Conservation (phyloP, 768 basidiomycete genomes). For the Crepidotus variabilis region DNA sequence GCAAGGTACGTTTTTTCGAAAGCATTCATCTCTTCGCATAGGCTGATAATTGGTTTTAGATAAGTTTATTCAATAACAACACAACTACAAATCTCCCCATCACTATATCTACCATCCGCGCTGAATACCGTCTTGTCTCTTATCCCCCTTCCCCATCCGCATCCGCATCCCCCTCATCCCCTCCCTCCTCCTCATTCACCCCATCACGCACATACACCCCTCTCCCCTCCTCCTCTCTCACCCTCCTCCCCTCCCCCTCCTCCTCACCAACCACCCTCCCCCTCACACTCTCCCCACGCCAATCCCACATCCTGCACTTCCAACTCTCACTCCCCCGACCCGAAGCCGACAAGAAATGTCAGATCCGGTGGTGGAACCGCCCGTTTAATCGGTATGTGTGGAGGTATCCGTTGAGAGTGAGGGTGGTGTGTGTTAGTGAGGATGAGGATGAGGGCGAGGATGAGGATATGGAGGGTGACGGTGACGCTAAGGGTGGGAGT, state of each 20-base stretch:
- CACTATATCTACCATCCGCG: slow-evolving; percentile 29
- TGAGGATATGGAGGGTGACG: slow-evolving; percentile 22
- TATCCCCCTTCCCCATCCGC: not conserved
- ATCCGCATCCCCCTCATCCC: too few relatives aligned
- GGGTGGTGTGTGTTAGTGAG: slow-evolving; percentile 27
- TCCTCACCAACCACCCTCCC: slow-evolving; percentile 21
- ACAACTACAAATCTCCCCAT: slow-evolving; percentile 25
- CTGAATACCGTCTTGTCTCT: slow-evolving; percentile 31
- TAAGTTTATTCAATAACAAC: slow-evolving; percentile 35
- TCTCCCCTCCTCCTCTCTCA: slow-evolving; percentile 22
- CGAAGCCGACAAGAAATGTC: slow-evolving; percentile 27
- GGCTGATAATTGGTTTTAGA: not conserved
- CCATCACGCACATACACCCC: slow-evolving; percentile 28
- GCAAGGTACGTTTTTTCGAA: slow-evolving; percentile 19
- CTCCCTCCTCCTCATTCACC: too few relatives aligned
- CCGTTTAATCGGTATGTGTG: slow-evolving; percentile 25
- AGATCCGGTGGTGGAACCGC: slow-evolving; percentile 28
- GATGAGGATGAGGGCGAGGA: too few relatives aligned
- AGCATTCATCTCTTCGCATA: too few relatives aligned
- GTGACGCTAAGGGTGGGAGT: too few relatives aligned
- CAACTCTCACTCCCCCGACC: slow-evolving; percentile 27
- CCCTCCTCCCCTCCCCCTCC: slow-evolving; percentile 25
- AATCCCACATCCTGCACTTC: slow-evolving; percentile 27
- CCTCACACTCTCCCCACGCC: slow-evolving; percentile 33
- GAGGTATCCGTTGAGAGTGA: slow-evolving; percentile 32